Evolutionary conservation across 2,329 filamentous ascomycete genomes (phyloP).

Genomic region (Epichloe bromicola): DNA sequence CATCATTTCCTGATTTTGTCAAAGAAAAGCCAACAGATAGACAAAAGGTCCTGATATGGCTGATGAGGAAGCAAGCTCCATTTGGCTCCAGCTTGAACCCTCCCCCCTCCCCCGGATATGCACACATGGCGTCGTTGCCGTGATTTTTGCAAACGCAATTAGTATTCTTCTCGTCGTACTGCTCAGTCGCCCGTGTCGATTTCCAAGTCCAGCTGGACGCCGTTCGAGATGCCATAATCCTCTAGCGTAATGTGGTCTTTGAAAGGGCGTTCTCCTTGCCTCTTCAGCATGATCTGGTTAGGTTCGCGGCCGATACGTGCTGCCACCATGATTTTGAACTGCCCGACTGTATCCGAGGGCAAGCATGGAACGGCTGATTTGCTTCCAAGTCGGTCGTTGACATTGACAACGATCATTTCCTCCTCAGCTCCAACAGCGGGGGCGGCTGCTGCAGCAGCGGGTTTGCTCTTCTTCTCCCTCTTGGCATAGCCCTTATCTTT

Average conservation of each 20-base stretch:
- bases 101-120: not conserved
- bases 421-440: slow-evolving; percentile 33
- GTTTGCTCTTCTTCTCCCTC: slow-evolving; percentile 22
- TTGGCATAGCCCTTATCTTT: slow-evolving; percentile 22
- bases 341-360: slow-evolving; percentile 66
- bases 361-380: slow-evolving; percentile 88
- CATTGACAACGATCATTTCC: slow-evolving; percentile 85
- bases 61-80: not conserved
- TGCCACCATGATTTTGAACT: slow-evolving; percentile 87
- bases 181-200: slow-evolving; percentile 46
- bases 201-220: slow-evolving; percentile 56
- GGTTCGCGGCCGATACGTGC: slow-evolving; percentile 78
- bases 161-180: not conserved
- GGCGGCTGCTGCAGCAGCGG: slow-evolving; percentile 12
- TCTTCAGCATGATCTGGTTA: slow-evolving; percentile 81
- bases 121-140: not conserved
- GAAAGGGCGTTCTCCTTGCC: slow-evolving; percentile 86
- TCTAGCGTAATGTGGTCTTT: slow-evolving; percentile 80
- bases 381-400: slow-evolving; percentile 94
- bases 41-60: too few relatives aligned
- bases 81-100: not conserved
- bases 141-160: not conserved
- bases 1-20: too few relatives aligned
- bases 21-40: too few relatives aligned
- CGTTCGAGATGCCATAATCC: slow-evolving; percentile 90